Evolutionary conservation across 805 yeast genomes (phyloP), one percentile per base, ranked within the genome.

Genomic region (Yarrowia sp.): DNA sequence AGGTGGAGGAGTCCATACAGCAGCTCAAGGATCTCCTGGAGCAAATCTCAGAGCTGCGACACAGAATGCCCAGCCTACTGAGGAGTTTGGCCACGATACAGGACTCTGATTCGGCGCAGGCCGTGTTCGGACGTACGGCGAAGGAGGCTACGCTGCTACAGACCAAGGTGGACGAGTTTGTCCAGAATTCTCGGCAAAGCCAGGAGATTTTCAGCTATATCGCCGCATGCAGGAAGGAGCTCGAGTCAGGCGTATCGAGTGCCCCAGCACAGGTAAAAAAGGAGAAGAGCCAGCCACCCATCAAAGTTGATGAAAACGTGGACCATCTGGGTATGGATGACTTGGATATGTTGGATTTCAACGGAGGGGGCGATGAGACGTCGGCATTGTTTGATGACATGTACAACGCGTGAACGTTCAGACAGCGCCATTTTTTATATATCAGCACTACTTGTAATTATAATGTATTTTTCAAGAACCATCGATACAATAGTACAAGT

Each of bases 341-440:
- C 36, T 28, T 58, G 40, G 54, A 36, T 14, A 66, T 66, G 28
- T 85, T 90, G 86, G 72, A 76, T 19, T 74, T 58, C 22, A 30
- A 30, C 24, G 63, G 63, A 41, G 62, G 48, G 22, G 41, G 44
- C 32, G 62, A 40, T 16, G 44, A 44, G 61, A 14, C 59, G 22
- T 61, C 64, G n/a, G 63, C 63, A 30, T 22, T 48, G 43, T 46
- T 62, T 32, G 43, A 44, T 35, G 54, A 41, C 30, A 69, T 66
- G 69, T 69, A 67, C 52, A 66, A 54, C 14, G 35, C 35, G 28
- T 54, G 22, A 22, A n/a, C 21, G 26, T 30, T 11, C 19, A 9
- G 10, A 2, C 22, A 4, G 10, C n/a, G 30, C 19, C 24, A 12
- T 28, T 48, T 48, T 46, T 32, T 48, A 48, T 32, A 28, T 48